Base-by-base conservation (phyloP, 192 early-diverging fungal genomes). In the Podila minutissima region DNA sequence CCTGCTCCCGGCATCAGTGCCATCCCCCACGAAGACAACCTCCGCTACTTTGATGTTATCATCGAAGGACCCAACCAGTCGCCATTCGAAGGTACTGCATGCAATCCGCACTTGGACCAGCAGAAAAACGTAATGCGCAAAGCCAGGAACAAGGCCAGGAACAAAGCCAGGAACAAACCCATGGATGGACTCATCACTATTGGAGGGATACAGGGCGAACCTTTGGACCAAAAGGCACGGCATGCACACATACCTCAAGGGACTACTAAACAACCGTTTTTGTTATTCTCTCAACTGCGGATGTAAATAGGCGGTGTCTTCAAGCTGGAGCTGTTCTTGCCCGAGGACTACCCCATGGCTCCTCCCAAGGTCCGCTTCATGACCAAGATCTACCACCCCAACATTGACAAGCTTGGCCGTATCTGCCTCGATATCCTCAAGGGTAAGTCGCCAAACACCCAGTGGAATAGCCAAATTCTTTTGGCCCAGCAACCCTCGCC, bases 401-500 rank as follows among this genome's bases (percentile, higher is more conserved):
- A 99, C 82, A 99, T 99, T 82, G 98, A 99, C 85, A 98, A 96
- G 87, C 91, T 98, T 28, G 98, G 98, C 24, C 90, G 97, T 62
- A 98, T 99, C 73, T 99, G 98, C 65, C 87, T 99, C 67, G 98
- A 99, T 78, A 99, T 99, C 84, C 83, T 99, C 68, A 99, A 99
- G 88, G 95, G 94, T 95, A 73, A 77, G 24, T 19, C 6, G 19
- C 22, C 13, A 5, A 51, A 48, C 9, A 37, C 9, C 35, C 35
- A 8, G 9, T 10, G 0, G 41, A 2, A 46, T 4, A 46, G 13
- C 41, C 12, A 17, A 41, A 3, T 13, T 41, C 11, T 0, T 1
- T 46, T 46, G 11, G 11, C 10, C 38, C 38, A 41, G 9, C 38
- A 41, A 13, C 41, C 41, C 13, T 15, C 41, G 0, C 41, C 35